Evolutionary conservation across 2,329 filamentous ascomycete genomes (phyloP), one percentile per base, ranked within the genome.

Genomic region (Claviceps paspali): DNA sequence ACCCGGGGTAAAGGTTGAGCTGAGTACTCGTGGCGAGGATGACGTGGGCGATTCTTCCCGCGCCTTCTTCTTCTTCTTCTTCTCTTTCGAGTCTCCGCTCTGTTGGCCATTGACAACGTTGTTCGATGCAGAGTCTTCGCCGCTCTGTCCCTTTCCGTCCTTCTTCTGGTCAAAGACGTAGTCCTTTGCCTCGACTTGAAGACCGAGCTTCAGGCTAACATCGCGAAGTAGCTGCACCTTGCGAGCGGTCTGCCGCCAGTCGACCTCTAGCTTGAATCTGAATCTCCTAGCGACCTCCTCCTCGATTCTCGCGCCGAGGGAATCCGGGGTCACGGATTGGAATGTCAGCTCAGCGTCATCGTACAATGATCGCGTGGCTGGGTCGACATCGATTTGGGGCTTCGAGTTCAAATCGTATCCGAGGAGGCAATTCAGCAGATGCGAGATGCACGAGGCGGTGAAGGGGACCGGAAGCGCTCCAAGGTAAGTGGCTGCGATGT

Each of bases 341-440:
- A 92, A 98, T 10, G 74, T 72, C 49, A 91, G 76, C 53, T 94
- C 83, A 10, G 74, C 77, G 47, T 93, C 84, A 12, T 77, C 68
- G 57, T 93, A 98, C 36, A 96, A 64, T 11, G 68, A 60, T 56
- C 78, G 79, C 44, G 96, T 60, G 6, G 73, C 69, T 42, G 78
- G 64, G 48, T 96, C 86, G 41, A 86, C 67, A 43, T 92, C 82
- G 28, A 85, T 75, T 36, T 70, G 67, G 19, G 91, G 91, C 48
- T 79, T 76, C n/a, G 73, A 51, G 57, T 93, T 94, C 39, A 88
- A 61, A 29, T 71, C 73, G 33, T 68, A 67, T 11, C 91, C 91
- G 26, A 98, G 67, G 29, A 98, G 67, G 59, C 91, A 98, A 67
- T 98, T 98, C 47, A 98, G 70, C 35, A 98, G 67, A 55, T 98